Conservation (phyloP, 2,329 filamentous ascomycete genomes). For the Hypocrella siamensis region DNA sequence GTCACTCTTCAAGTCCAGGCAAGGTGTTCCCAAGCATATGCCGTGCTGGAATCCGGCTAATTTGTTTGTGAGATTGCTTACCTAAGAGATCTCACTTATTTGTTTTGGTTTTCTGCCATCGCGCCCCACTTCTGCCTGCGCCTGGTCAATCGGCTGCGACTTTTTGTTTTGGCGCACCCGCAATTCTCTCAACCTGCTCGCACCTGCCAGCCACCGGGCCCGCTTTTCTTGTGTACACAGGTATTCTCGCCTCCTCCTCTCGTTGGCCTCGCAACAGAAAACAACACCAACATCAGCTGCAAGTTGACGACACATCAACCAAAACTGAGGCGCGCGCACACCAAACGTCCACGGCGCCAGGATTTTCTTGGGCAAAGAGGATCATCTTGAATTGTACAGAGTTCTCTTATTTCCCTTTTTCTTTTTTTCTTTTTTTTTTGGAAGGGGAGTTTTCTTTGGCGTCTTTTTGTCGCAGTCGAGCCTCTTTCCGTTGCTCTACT, state of each 20-base stretch:
- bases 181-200: neutral
- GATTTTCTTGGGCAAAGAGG: neutral
- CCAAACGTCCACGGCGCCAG: slow-evolving; percentile 2
- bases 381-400: slow-evolving; percentile 2
- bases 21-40: neutral
- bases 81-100: slow-evolving; percentile 7
- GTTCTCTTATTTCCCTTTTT: slow-evolving; percentile 2
- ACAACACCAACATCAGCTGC: slow-evolving; percentile 23
- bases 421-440: slow-evolving; percentile 2
- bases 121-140: neutral
- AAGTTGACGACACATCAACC: slow-evolving; percentile 10
- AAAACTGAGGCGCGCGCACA: slow-evolving; percentile 13
- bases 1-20: too few relatives aligned
- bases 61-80: slow-evolving; percentile 10
- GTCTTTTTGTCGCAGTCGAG: slow-evolving; percentile 1
- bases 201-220: slow-evolving; percentile 3
- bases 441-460: neutral
- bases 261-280: slow-evolving; percentile 29
- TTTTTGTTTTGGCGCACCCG: neutral
- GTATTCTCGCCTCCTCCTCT: slow-evolving; percentile 13
- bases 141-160: neutral
- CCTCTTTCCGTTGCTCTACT: slow-evolving; percentile 4
- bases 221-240: slow-evolving; percentile 10
- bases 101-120: slow-evolving; percentile 4
- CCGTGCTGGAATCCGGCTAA: slow-evolving; percentile 10